These are phyloP conservation scores for Paraphaeosphaeria sporulosa DNA, from an alignment of 2,329 filamentous ascomycete species.

Conservation along the genomic window DNA sequence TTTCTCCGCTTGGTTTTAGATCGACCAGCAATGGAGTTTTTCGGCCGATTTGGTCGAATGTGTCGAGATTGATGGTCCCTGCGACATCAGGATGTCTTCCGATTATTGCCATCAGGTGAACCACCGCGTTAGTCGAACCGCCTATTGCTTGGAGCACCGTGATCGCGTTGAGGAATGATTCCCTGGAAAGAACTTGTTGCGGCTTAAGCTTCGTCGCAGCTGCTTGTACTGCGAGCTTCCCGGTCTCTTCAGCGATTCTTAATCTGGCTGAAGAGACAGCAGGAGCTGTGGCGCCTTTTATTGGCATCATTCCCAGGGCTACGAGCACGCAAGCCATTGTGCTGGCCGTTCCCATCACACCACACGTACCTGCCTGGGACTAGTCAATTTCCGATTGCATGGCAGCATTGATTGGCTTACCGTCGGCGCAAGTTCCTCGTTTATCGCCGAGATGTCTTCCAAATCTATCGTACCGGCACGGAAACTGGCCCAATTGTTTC, in stretches of 20 bases:
- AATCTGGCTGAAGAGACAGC: slow-evolving; percentile 61
- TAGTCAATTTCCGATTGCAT: not conserved
- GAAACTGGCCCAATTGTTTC: slow-evolving; percentile 76
- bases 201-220: slow-evolving; percentile 51
- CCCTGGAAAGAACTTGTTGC: slow-evolving; percentile 54
- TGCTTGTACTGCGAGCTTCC: slow-evolving; percentile 57
- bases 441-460: slow-evolving; percentile 74
- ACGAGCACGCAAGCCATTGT: slow-evolving; percentile 65
- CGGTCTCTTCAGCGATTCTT: slow-evolving; percentile 63
- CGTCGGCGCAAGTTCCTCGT: slow-evolving; percentile 76
- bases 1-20: slow-evolving; percentile 81
- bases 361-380: slow-evolving; percentile 58
- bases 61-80: slow-evolving; percentile 77
- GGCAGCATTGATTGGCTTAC: slow-evolving; percentile 48
- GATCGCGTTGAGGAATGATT: slow-evolving; percentile 59
- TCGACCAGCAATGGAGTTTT: slow-evolving; percentile 84
- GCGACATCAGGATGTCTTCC: slow-evolving; percentile 65
- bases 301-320: slow-evolving; percentile 61
- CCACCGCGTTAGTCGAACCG: slow-evolving; percentile 54
- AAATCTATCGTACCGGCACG: slow-evolving; percentile 72
- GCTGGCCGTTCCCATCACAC: slow-evolving; percentile 66
- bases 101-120: slow-evolving; percentile 55
- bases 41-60: slow-evolving; percentile 78
- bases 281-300: slow-evolving; percentile 61
- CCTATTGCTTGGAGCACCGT: slow-evolving; percentile 55